Conservation (phyloP, 495 filamentous ascomycete genomes). For the Penicillium longicatenatum region DNA sequence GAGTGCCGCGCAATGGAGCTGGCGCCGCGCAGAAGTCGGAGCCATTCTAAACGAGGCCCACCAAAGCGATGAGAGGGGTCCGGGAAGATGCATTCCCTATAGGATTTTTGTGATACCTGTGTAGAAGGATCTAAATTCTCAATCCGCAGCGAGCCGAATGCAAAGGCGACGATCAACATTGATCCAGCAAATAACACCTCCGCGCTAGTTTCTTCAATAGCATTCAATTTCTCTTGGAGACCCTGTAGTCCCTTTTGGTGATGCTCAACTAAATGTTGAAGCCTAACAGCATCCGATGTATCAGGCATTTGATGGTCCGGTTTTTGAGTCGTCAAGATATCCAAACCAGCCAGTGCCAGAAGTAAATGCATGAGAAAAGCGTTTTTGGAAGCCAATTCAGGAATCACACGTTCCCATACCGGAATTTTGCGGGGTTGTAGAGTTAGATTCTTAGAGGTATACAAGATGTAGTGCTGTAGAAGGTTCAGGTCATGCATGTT, state of each 20-base stretch:
- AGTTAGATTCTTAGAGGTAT: conserved; percentile 26
- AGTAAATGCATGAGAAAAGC: conserved; percentile 20
- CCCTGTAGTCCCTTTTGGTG: conserved; percentile 29
- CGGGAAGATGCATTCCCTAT: neutral
- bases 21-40: conserved; percentile 26
- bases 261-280: conserved; percentile 23
- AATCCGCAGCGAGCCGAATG: conserved; percentile 26
- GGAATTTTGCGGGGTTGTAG: conserved; percentile 13
- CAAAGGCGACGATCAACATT: conserved; percentile 25
- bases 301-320: neutral
- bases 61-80: neutral
- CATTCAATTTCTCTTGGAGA: conserved; percentile 20
- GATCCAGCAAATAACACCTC: conserved; percentile 23
- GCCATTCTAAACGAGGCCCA: conserved; percentile 24
- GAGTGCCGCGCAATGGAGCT: conserved; percentile 17
- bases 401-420: conserved; percentile 27
- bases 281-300: neutral
- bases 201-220: conserved; percentile 7
- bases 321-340: conserved; percentile 11
- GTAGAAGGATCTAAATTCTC: conserved; percentile 9
- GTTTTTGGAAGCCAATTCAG: conserved; percentile 15
- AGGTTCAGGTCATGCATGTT: conserved; percentile 30
- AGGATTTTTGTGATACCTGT: neutral
- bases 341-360: conserved; percentile 27
- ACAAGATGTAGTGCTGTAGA: conserved; percentile 21